Evolutionary conservation across 768 basidiomycete genomes (phyloP).

Genomic region (Trametes villosa): DNA sequence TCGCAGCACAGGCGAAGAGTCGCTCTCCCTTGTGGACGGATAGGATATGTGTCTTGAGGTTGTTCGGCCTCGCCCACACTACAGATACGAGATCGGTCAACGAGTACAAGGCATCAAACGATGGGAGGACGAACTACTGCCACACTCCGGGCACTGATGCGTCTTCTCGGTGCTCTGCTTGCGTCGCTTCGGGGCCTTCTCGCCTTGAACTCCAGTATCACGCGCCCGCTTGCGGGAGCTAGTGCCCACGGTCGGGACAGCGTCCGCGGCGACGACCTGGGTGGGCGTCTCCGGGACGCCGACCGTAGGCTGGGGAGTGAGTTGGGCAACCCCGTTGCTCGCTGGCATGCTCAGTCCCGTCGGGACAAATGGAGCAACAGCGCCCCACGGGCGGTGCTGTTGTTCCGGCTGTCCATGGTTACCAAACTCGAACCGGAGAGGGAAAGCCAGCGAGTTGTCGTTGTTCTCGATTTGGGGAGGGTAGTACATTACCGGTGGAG

Average conservation of each 20-base stretch:
- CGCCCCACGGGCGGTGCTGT: slow-evolving; percentile 7
- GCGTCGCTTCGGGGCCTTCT: slow-evolving; percentile 1
- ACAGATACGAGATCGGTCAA: background rate
- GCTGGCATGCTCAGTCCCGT: slow-evolving; percentile 1
- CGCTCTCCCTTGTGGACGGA: slow-evolving; percentile 6
- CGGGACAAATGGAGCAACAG: slow-evolving; percentile 1
- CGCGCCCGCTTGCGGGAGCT: background rate
- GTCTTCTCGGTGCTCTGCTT: background rate
- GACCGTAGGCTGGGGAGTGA: background rate
- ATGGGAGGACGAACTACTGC: background rate
- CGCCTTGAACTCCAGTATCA: no score
- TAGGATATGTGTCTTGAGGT: slow-evolving; percentile 12
- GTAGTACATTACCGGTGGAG: no score
- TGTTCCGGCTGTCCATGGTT: background rate
- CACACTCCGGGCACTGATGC: background rate
- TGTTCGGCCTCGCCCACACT: slow-evolving; percentile 12
- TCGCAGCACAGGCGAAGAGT: background rate
- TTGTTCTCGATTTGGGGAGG: no score
- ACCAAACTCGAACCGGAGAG: background rate
- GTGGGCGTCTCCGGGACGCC: background rate
- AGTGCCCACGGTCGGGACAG: background rate
- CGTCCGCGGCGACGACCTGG: background rate
- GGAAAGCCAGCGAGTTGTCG: no score
- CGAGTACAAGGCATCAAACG: background rate
- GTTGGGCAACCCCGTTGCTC: background rate